Base-by-base conservation (phyloP, 192 early-diverging fungal genomes). In the Coemansia sp. region DNA sequence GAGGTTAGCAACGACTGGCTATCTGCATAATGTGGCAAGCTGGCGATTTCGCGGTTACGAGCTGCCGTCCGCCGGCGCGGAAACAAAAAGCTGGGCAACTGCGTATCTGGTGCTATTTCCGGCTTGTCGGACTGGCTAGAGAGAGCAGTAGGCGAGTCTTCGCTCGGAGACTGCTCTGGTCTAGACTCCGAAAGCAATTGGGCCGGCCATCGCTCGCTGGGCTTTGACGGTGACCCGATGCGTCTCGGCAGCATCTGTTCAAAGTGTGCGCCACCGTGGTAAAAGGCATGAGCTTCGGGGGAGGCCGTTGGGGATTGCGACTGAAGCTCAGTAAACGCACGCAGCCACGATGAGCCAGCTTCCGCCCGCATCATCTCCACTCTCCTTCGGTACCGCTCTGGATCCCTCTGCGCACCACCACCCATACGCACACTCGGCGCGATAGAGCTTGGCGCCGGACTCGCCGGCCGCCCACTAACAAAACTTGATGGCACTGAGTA, bases 321-420 rank as follows among this genome's bases (percentile, higher is more conserved):
- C 52, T 80, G 83, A 7, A 85, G 78, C 70, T 85, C 83, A 1
- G 79, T 73, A 67, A 85, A 85, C 11, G 83, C 83, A 11, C 79
- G 75, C 12, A 85, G 72, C 83, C 83, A 85, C 34, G 75, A 78
- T 1, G 78, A 75, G 3, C 83, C 83, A 1, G 83, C 83, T 49
- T 85, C 83, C 0, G 83, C 83, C 3, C 83, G 78, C 78, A 85
- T 85, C 76, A 80, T 75, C 75, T 85, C 83, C 22, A 85, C 79
- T 12, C 71, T 68, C 4, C 79, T 68, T n/a, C 83, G 78, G 68
- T 78, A 85, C 27, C 75, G 55, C 65, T 85, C 83, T 1, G 83
- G 83, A 47, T 85, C 83, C 2, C 71, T 71, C n/a, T 57, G 27
- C 9, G 55, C n/a, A 31, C 47, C 18, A 41, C 34, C 33, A 29